Evolutionary conservation across 1,139 yeast species (phyloP), one percentile per base, ranked within the genome.

Genomic region (Taphrina flavorubra): DNA sequence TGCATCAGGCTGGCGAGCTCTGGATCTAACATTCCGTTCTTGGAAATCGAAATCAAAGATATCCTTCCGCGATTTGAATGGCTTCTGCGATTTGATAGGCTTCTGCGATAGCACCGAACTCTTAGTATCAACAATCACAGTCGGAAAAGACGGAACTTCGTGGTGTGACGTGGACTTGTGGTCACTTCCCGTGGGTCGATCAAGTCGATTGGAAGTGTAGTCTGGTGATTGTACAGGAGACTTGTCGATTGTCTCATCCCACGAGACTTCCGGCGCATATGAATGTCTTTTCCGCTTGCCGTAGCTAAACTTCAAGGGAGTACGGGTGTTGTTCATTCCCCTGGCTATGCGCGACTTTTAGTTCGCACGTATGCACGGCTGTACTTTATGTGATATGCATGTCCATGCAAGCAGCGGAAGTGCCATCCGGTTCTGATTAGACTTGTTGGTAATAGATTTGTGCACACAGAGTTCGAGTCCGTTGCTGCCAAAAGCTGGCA

Each of bases 231-330:
- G 18, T 8, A 46, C 18, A 4, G 51, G n/a, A n/a, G 8, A 10
- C 20, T 10, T 56, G 49, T 56, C 60, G n/a, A 56, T 56, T 14
- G 49, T 40, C 46, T 39, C 60, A 40, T 56, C 60, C 60, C 60
- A 56, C 11, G 46, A 20, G 25, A 56, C n/a, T 14, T 37, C 16
- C 20, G 53, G 7, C 10, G 53, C 10, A 31, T 36, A 7, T 14
- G 53, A 31, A 20, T 31, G 39, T 42, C 62, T 37, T 39, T 46
- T 58, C 13, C 62, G 51, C 25, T 58, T 58, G 51, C 62, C 62
- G 16, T 58, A 58, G 14, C 53, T 36, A 13, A 20, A 40, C 13
- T 40, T 37, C 16, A 56, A 11, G 2, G 60, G 60, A 13, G 57
- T 53, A 1, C 42, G 25, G 18, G 16, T 51, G 11, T 51, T 25